These are phyloP conservation scores for Candida palmyrensis DNA, from an alignment of 805 yeast species.

Conservation along the genomic window DNA sequence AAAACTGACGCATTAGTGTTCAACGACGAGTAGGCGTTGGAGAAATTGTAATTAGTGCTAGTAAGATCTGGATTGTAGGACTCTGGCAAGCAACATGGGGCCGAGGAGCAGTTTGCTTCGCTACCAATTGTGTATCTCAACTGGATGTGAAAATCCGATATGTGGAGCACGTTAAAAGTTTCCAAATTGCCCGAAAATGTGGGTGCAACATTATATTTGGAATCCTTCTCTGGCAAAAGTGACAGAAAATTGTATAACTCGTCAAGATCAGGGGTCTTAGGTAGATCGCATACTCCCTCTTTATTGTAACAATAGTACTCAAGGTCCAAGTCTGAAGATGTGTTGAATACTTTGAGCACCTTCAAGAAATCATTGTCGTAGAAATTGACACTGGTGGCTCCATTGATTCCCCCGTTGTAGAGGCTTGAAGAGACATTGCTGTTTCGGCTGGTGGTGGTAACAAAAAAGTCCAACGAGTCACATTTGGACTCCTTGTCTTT, in stretches of 20 bases:
- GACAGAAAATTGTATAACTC: constrained; percentile 18
- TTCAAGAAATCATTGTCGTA: constrained; percentile 36
- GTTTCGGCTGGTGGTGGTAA: constrained; percentile 27
- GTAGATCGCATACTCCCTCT: constrained; percentile 43
- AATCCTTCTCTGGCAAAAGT: constrained; percentile 34
- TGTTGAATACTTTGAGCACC: constrained; percentile 29
- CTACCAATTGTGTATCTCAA: constrained; percentile 48
- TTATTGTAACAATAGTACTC: constrained; percentile 53
- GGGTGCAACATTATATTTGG: constrained; percentile 17
- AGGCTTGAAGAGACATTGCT: constrained; percentile 9
- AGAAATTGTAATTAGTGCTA: constrained; percentile 21
- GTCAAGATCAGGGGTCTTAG: constrained; percentile 47
- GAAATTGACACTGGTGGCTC: constrained; percentile 25
- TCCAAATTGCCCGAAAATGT: constrained; percentile 20
- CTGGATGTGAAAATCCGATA: constrained; percentile 64
- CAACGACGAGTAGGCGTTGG: constrained; percentile 18
- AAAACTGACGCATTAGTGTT: constrained; percentile 8
- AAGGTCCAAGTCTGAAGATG: constrained; percentile 31
- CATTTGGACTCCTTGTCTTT: constrained; percentile 26
- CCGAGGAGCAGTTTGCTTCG: constrained; percentile 52
- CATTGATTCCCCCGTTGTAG: constrained; percentile 18
- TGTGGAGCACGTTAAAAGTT: constrained; percentile 56
- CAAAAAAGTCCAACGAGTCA: constrained; percentile 31
- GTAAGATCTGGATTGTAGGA: constrained; percentile 29
- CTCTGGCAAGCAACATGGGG: constrained; percentile 60